Conservation (phyloP, 1,139 yeast species). For the Debaryomycetaceae sp. region DNA sequence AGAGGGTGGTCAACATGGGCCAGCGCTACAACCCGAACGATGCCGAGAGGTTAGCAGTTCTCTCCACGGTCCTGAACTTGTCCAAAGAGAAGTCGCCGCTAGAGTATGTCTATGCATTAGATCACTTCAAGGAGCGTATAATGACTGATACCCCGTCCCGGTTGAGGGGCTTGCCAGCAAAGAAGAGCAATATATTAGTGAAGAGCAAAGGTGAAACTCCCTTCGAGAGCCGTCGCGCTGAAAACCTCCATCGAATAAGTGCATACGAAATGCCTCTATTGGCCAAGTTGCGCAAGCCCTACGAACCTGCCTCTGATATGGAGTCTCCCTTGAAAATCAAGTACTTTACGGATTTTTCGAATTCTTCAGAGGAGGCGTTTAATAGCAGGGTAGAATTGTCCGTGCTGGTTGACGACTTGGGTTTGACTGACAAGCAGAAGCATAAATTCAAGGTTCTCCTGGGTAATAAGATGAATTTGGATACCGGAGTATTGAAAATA, state of each 20-base stretch:
- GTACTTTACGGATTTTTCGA: slow-evolving; percentile 66
- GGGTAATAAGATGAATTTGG: slow-evolving; percentile 64
- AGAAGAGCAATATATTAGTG: slow-evolving; percentile 28
- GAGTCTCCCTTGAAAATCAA: slow-evolving; percentile 55
- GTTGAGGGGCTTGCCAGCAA: slow-evolving; percentile 30
- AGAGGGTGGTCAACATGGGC: slow-evolving; percentile 47
- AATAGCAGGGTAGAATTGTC: slow-evolving; percentile 59
- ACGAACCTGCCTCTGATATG: slow-evolving; percentile 28
- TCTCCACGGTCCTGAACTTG: slow-evolving; percentile 30
- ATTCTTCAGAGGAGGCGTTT: slow-evolving; percentile 49
- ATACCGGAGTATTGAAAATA: slow-evolving; percentile 48
- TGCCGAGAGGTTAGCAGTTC: slow-evolving; percentile 35
- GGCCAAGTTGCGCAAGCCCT: slow-evolving; percentile 60
- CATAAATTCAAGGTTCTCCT: slow-evolving; percentile 76
- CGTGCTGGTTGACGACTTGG: slow-evolving; percentile 44
- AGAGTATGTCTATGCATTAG: slow-evolving; percentile 34
- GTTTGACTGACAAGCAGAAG: slow-evolving; percentile 37
- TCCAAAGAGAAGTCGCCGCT: slow-evolving; percentile 22
- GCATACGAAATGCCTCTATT: slow-evolving; percentile 89
- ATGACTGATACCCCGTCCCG: slow-evolving; percentile 35
- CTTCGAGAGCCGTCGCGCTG: slow-evolving; percentile 26
- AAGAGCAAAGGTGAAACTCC: slow-evolving; percentile 26
- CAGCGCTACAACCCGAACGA: slow-evolving; percentile 45
- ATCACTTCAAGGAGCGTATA: slow-evolving; percentile 33
- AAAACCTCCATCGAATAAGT: slow-evolving; percentile 59